Evolutionary conservation across 2,329 filamentous ascomycete genomes (phyloP).

Genomic region (Metarhizium rileyi): DNA sequence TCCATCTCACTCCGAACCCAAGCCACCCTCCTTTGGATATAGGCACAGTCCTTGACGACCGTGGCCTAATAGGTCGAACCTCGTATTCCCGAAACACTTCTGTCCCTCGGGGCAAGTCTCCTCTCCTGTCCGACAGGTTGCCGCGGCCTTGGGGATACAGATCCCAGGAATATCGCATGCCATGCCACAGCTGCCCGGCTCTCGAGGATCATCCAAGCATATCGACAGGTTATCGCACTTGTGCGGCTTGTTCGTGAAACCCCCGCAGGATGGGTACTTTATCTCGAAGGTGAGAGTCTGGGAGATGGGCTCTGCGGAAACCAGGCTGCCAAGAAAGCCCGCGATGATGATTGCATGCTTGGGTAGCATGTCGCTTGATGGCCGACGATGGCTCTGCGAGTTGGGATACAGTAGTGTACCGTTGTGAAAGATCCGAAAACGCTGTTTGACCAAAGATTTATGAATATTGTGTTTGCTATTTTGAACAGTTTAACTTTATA

Average conservation of each 20-base stretch:
- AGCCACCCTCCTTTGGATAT: background rate
- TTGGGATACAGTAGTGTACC: background rate
- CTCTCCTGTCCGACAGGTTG: background rate
- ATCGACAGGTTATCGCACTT: background rate
- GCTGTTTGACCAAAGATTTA: too few species aligned
- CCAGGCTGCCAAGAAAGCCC: background rate
- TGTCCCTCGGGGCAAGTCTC: background rate
- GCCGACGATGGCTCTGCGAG: background rate
- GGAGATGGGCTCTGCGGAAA: background rate
- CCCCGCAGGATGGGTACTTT: background rate
- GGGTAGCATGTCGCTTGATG: background rate
- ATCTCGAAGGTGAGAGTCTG: background rate
- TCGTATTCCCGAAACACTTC: background rate
- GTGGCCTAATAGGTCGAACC: background rate
- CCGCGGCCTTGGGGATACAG: background rate
- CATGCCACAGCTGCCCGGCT: background rate
- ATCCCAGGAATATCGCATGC: background rate
- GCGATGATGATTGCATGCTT: background rate
- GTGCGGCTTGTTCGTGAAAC: background rate
- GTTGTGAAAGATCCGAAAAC: background rate
- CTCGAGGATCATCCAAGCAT: background rate
- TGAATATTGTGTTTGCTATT: too few species aligned
- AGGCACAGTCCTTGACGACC: background rate
- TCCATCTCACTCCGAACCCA: background rate
- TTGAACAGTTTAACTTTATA: too few species aligned